phyloP scores from a whole-genome alignment of 352 stramenopile species.

The Globisporangium sylvaticum region DNA sequence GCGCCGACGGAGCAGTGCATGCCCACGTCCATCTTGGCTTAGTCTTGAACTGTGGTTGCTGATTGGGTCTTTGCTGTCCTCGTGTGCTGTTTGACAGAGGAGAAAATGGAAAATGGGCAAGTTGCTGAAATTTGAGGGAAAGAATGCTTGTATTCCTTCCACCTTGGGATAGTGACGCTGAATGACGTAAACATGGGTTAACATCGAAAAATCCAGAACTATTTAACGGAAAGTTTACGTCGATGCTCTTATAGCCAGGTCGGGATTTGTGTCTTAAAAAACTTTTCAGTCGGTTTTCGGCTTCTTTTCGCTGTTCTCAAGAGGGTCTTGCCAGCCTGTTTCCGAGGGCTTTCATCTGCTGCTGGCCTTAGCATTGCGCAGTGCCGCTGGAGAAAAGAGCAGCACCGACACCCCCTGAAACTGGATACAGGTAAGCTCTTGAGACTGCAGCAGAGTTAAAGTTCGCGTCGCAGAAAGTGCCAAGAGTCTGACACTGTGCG shows the following conservation, averaged over 20 bases:
- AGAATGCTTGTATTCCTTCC: not conserved
- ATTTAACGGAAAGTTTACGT: not conserved
- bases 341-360: too few relatives aligned
- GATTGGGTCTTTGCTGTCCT: not conserved
- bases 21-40: conserved; percentile 55
- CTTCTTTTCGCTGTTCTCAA: too few relatives aligned
- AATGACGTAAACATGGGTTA: not conserved
- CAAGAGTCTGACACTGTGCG: too few relatives aligned
- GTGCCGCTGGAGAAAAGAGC: too few relatives aligned
- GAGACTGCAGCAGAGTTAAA: too few relatives aligned
- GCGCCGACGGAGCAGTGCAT: conserved; percentile 59
- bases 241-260: not conserved
- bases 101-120: not conserved
- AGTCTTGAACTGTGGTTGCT: not conserved
- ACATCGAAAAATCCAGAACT: not conserved
- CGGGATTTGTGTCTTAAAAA: too few relatives aligned
- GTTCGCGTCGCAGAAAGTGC: too few relatives aligned
- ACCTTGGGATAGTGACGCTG: not conserved
- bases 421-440: too few relatives aligned
- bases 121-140: not conserved
- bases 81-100: not conserved
- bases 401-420: too few relatives aligned
- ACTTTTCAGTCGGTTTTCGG: too few relatives aligned
- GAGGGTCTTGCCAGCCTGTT: too few relatives aligned
- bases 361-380: too few relatives aligned